Base-by-base conservation (phyloP, 2,329 filamentous ascomycete genomes). In the Torrubiella hemipterigena region DNA sequence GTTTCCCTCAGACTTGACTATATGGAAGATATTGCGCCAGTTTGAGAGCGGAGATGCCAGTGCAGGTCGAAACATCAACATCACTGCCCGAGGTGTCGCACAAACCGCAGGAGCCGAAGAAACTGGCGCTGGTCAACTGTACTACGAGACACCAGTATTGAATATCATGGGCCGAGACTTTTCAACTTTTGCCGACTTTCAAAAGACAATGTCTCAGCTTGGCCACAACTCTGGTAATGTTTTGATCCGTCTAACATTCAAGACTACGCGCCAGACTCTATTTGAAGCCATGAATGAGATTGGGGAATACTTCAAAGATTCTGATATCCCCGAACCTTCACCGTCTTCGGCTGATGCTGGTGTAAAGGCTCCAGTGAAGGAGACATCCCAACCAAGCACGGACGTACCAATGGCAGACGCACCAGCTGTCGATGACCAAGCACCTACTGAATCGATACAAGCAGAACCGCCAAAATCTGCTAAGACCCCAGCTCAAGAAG, bases 1-100 rank as follows among this genome's bases (percentile, higher is more conserved):
- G 50, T 86, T 96, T 38, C 77, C 87, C 2, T 93, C 82, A 53
- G 81, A 84, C 42, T 83, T 84, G 21, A 83, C 85, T 13, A 52
- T 98, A 55, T 98, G 91, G 91, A 73, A 85, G 43, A 66, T 96
- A 17, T 52, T 98, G 34, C 79, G 91, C 37, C 84, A 91, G 49
- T 93, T 96, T 42, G 91, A 98, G 56, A 80, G 80, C 40, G 77
- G 72, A 20, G 69, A 72, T 16, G 71, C 72, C n/a, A 74, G 66
- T 29, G 64, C 65, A 35, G 68, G 67, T 7, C 64, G 58, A 32
- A 73, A 64, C 33, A 61, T 83, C 42, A 95, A 95, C 51, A 73
- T 98, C 43, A 96, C 91, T 0, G 85, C 78, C 11, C 69, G 87
- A 38, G 85, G 78, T 3, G 67, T 81, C n/a, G 78, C 85, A 1